phyloP scores from a whole-genome alignment of 306 rosid genomes.

The Cyclanthera cordifolia region DNA sequence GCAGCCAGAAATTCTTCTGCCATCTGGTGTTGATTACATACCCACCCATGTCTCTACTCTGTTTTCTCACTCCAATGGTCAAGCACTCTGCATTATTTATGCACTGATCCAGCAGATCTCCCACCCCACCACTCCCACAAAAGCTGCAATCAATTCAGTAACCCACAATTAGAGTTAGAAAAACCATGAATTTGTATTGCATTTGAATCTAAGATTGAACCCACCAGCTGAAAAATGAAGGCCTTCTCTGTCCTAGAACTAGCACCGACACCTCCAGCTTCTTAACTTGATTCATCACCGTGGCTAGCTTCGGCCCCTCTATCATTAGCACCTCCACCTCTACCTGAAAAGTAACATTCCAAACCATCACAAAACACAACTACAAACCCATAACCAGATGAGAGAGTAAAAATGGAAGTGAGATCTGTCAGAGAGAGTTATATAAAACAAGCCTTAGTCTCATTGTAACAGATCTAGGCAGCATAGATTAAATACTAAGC shows the following conservation, averaged over 20 bases:
- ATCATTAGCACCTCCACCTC: conserved; percentile 84
- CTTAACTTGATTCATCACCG: conserved; percentile 82
- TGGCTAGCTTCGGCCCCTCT: conserved; percentile 67
- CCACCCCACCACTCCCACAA: conserved; percentile 49
- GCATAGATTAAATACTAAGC: neutral
- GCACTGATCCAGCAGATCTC: conserved; percentile 76
- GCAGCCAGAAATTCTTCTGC: conserved; percentile 97
- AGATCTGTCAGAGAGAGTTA: neutral
- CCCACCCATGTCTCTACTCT: conserved; percentile 69
- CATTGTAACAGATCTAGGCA: neutral
- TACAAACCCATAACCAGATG: neutral
- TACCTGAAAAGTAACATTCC: conserved; percentile 31
- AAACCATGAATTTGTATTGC: too few relatives aligned
- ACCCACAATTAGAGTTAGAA: neutral
- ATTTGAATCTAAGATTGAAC: conserved; percentile 17
- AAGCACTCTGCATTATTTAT: conserved; percentile 69
- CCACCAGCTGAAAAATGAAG: conserved; percentile 66
- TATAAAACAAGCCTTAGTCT: neutral
- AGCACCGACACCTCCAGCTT: conserved; percentile 83
- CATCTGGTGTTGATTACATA: conserved; percentile 81
- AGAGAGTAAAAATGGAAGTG: neutral
- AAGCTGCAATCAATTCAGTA: conserved; percentile 37
- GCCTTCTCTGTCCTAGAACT: conserved; percentile 79
- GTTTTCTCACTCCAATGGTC: conserved; percentile 91
- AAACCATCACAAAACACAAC: neutral